Base-by-base conservation (phyloP, 345 rosid species). In the Hibiscus trionum region DNA sequence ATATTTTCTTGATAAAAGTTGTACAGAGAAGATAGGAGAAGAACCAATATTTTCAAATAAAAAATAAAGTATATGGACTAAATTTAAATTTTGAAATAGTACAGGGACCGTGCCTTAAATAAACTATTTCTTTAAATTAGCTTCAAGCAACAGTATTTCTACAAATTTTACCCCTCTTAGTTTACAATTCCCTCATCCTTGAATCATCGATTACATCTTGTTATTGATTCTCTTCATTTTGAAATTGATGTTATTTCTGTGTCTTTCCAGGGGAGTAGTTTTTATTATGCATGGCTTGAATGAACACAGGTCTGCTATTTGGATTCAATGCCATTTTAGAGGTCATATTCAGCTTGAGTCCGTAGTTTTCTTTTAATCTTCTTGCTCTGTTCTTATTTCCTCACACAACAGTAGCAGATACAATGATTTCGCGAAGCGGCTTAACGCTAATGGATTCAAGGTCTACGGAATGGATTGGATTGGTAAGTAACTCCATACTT, bases 391-490 rank as follows among this genome's bases (percentile, higher is more conserved):
- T 21, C 4, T 24, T 12, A 24, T 21, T 11, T 11, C 2, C 11
- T 55, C 59, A 8, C 11, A 52, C 27, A 39, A 73, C 83, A 95
- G 99, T 82, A 94, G 91, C 10, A 86, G 99, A 80, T 95, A 95
- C 79, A 85, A 76, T 79, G 85, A 78, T 73, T 90, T 95, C 73
- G 98, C 98, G 71, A 90, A 92, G 88, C 85, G 84, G 76, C 85
- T 95, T 33, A 92, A 88, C 61, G 86, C 88, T 16, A 80, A 85
- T 75, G 91, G 96, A 61, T 90, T 90, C 90, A 92, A 89, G 77
- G 97, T 95, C 74, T 90, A 85, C 76, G 97, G 90, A 65, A 85
- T 95, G 81, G 99, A 95, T 76, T 95, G 97, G 99, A 90, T 87
- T 62, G 98, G 99, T 95, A 76, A 85, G 84, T 35, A 35, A 35